Conservation (phyloP, 2,329 filamentous ascomycete species). For the Cordyceps farinosa region DNA sequence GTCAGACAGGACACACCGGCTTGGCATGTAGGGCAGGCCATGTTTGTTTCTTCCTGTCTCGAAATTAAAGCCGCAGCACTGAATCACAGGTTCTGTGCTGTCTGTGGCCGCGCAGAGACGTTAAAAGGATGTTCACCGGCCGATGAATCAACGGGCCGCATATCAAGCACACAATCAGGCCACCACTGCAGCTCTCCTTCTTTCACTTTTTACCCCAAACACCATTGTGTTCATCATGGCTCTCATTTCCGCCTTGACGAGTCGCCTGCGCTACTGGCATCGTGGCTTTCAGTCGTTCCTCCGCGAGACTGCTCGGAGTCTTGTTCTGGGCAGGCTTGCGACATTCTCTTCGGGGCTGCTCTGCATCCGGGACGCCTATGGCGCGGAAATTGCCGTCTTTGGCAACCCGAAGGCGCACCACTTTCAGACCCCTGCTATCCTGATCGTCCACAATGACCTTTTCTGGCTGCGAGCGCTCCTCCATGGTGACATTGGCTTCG, state of each 20-base stretch:
- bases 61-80: neutral
- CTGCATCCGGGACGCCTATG: neutral
- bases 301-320: neutral
- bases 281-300: neutral
- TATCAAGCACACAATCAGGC: neutral
- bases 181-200: neutral
- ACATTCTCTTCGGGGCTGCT: slow-evolving; percentile 2
- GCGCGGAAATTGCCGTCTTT: slow-evolving; percentile 2
- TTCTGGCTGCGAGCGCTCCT: slow-evolving; percentile 68
- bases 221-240: neutral
- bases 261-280: neutral
- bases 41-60: neutral
- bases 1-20: neutral
- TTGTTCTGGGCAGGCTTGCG: neutral
- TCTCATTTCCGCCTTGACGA: neutral
- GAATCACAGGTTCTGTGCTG: neutral
- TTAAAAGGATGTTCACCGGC: neutral
- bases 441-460: slow-evolving; percentile 60
- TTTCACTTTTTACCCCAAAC: neutral
- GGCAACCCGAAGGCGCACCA: slow-evolving; percentile 6
- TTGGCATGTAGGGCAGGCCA: neutral
- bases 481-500: slow-evolving; percentile 73
- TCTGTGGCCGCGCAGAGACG: neutral
- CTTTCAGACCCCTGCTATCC: slow-evolving; percentile 18
- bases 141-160: neutral